Percentiles rank a stretch among this genome's conserved stretches.
These are phyloP conservation scores for Populus tomentosa DNA, from an alignment of 441 rosid genomes.

Conservation along the genomic window DNA sequence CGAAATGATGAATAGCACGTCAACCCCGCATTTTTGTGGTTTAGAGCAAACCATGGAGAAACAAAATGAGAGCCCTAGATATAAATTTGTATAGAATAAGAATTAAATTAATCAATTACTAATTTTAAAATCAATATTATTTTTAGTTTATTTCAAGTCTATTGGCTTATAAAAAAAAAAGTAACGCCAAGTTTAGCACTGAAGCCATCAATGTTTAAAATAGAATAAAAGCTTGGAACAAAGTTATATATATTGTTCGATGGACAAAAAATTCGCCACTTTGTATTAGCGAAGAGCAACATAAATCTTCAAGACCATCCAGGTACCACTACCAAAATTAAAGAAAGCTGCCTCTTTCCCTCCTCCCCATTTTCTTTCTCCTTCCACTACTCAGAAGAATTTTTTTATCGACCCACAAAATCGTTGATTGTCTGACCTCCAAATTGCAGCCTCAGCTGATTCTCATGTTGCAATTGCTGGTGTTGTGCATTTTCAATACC, in stretches of 20 bases:
- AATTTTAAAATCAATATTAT: neutral
- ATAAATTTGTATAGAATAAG: neutral
- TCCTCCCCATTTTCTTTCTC: no score
- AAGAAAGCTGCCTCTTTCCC: no score
- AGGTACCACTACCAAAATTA: no score
- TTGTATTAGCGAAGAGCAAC: neutral
- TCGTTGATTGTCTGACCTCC: slow-evolving; percentile 56
- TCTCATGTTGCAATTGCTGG: slow-evolving; percentile 20
- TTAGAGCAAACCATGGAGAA: neutral
- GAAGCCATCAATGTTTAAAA: no score
- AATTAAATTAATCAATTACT: neutral
- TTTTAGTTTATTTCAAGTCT: no score
- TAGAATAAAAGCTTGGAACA: no score
- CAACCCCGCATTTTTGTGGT: neutral
- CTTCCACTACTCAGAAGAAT: neutral
- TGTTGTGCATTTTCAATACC: slow-evolving; percentile 36
- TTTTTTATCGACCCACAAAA: slow-evolving; percentile 35
- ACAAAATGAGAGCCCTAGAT: neutral
- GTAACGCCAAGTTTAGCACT: no score
- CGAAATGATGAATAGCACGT: neutral
- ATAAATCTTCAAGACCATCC: no score
- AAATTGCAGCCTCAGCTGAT: slow-evolving; percentile 36
- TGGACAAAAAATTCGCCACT: neutral
- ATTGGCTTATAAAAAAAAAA: no score
- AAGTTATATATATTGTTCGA: no score